phyloP scores from a whole-genome alignment of 2,329 filamentous ascomycete genomes.

The Sordariomycetes sp. region DNA sequence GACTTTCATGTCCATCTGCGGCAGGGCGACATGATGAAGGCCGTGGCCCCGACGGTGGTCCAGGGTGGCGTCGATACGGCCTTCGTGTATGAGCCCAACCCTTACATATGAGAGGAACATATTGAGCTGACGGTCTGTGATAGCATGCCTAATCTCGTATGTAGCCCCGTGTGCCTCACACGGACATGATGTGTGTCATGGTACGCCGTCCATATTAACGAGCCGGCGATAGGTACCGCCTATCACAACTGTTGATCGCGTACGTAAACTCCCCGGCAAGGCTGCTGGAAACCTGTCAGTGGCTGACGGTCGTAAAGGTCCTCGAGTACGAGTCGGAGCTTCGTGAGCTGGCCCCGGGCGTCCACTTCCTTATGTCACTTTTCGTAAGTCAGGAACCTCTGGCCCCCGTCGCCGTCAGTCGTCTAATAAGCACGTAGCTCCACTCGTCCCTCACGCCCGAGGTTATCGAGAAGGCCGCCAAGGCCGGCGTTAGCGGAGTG shows the following conservation, averaged over 20 bases:
- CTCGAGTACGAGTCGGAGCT: constrained; percentile 56
- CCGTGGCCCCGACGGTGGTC: constrained; percentile 38
- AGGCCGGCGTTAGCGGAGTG: constrained; percentile 59
- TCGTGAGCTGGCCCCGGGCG: constrained; percentile 45
- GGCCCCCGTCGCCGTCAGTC: not conserved
- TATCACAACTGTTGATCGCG: constrained; percentile 26
- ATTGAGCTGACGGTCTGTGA: not conserved
- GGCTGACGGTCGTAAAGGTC: constrained; percentile 28
- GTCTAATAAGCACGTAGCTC: constrained; percentile 18
- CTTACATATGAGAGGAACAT: not conserved
- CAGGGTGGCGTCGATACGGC: constrained; percentile 56
- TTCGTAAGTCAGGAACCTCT: constrained; percentile 29
- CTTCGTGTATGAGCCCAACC: constrained; percentile 23
- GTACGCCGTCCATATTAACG: not conserved
- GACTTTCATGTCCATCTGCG: constrained; percentile 65
- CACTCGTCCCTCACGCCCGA: constrained; percentile 56
- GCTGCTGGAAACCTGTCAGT: constrained; percentile 2
- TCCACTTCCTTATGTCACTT: constrained; percentile 66
- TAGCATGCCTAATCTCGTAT: constrained; percentile 49
- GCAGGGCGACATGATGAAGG: constrained; percentile 53
- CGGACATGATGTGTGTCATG: not conserved
- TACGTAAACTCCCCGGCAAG: constrained; percentile 7
- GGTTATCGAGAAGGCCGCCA: constrained; percentile 62
- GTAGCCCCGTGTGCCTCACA: too few relatives aligned
- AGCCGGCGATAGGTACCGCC: constrained; percentile 30